Conservation (phyloP, 129 eudicot species). For the Ambrosia artemisiifolia region DNA sequence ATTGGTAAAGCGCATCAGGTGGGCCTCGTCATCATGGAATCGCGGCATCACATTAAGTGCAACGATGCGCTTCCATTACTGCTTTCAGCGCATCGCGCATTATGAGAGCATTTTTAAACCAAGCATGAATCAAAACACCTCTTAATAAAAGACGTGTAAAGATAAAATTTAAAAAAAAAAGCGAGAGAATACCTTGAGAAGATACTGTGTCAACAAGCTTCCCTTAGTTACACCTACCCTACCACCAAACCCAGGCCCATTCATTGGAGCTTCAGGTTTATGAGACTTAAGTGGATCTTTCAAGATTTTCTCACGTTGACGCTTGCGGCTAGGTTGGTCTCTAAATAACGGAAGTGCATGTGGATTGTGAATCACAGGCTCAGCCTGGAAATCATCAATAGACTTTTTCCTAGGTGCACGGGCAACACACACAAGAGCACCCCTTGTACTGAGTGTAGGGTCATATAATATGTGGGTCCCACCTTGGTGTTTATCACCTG, state of each 20-base stretch:
- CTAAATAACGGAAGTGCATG: conserved; percentile 95
- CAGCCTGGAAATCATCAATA: conserved; percentile 78
- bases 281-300: conserved; percentile 97
- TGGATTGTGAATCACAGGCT: conserved; percentile 93
- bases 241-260: conserved; percentile 97
- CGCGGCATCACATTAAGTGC: no score
- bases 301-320: conserved; percentile 88
- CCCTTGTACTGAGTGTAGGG: conserved; percentile 89
- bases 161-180: background rate
- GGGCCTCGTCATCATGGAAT: no score
- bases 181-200: conserved; percentile 84
- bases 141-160: background rate
- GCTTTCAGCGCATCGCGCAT: no score
- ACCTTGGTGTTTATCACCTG: conserved; percentile 84
- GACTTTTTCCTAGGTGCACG: conserved; percentile 98
- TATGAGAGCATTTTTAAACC: no score
- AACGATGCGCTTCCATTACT: no score
- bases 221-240: conserved; percentile 89
- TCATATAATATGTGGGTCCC: conserved; percentile 94
- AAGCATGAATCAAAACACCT: background rate
- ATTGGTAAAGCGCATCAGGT: no score
- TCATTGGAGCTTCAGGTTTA: conserved; percentile 92
- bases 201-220: conserved; percentile 90
- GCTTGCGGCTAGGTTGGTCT: conserved; percentile 97
- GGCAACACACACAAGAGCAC: conserved; percentile 96